Percentiles rank a stretch among this genome's conserved stretches.
Conservation (phyloP, 2,329 filamentous ascomycete genomes). For the Monilinia polystroma region DNA sequence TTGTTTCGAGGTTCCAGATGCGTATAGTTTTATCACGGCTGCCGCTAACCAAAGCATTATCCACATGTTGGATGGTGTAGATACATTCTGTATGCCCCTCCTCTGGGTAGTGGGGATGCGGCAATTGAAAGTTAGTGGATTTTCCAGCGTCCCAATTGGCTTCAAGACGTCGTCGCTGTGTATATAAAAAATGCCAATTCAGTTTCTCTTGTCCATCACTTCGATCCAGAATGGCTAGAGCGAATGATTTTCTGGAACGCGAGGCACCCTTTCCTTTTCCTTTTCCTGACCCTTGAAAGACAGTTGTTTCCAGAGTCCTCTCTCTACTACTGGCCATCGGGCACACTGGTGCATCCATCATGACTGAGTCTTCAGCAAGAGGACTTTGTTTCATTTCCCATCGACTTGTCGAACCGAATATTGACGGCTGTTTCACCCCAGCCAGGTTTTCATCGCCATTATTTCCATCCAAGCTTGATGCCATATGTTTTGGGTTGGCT, state of each 20-base stretch:
- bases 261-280: constrained; percentile 10
- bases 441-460: constrained; percentile 45
- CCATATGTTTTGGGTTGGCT: constrained; percentile 38
- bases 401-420: constrained; percentile 32
- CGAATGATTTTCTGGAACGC: constrained; percentile 31
- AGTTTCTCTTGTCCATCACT: constrained; percentile 56
- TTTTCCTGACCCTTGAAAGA: neutral
- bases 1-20: constrained; percentile 80
- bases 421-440: constrained; percentile 42
- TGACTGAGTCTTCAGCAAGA: constrained; percentile 15
- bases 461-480: constrained; percentile 38
- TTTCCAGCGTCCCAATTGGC: constrained; percentile 86
- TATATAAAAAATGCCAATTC: constrained; percentile 93
- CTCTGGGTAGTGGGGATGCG: constrained; percentile 73
- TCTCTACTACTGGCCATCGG: neutral
- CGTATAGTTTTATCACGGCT: constrained; percentile 85
- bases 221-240: constrained; percentile 52
- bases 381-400: constrained; percentile 17
- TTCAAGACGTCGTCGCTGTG: constrained; percentile 79
- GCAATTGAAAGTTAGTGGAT: constrained; percentile 84
- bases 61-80: constrained; percentile 88
- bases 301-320: neutral
- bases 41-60: constrained; percentile 85
- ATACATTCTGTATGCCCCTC: constrained; percentile 92
- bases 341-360: constrained; percentile 15